Evolutionary conservation across 805 yeast genomes (phyloP), one percentile per base, ranked within the genome.

Genomic region (Yarrowia deformans): DNA sequence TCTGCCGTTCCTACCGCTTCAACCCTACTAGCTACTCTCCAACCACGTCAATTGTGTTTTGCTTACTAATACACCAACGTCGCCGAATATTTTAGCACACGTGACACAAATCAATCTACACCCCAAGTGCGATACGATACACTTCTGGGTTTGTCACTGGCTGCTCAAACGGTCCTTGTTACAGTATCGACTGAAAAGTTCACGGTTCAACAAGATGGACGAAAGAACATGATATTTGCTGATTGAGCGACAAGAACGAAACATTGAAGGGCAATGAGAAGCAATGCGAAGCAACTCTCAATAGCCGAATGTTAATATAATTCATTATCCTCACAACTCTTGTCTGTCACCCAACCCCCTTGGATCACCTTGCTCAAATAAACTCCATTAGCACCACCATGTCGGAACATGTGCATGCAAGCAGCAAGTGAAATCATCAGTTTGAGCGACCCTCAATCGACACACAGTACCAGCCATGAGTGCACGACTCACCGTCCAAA

Each of bases 401-500:
- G 40, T 40, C 18, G 14, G 43, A 40, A 49, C 37, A 49, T 32
- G 39, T 55, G 61, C 61, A 55, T 55, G 29, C 35, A 39, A n/a
- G 61, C 61, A 55, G 46, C 46, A 37, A 55, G 46, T 52, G 23
- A 55, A 39, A 40, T 55, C 54, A 13, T 13, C 50, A 46, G 34
- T 46, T 46, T 46, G 50, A n/a, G 13, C 29, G 9, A 48, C 52
- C 37, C 18, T 16, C 34, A 13, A 48, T 9, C 16, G 29, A 23
- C 29, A 23, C 29, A 23, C 29, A 23, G 29, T 4, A 23, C 42
- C 35, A 34, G 42, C 42, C 50, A 60, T 60, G 66, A 43, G 56
- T 45, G 67, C 67, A 10, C 56, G 68, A 37, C 56, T 63, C n/a
- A 63, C 68, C 13, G 45, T 63, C n/a, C 37, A 73, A 54, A 52